phyloP scores from a whole-genome alignment of 768 basidiomycete species.

The Pisolithus orientalis region DNA sequence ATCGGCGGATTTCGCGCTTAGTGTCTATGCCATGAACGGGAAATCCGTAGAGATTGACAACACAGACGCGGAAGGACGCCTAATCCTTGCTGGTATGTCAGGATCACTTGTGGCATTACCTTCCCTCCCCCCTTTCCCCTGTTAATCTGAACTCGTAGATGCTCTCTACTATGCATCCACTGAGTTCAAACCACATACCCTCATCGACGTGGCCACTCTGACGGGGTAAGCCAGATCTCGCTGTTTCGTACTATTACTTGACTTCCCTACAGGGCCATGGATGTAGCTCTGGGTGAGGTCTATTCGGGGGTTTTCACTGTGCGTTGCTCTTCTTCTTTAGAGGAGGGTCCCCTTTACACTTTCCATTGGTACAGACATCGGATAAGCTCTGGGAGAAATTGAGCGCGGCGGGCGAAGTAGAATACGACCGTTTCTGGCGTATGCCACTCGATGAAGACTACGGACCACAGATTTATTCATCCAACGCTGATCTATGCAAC shows the following conservation, averaged over 20 bases:
- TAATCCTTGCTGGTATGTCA: constrained; percentile 60
- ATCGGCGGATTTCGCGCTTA: constrained; percentile 19
- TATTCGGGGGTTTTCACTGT: constrained; percentile 79
- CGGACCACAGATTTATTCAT: constrained; percentile 66
- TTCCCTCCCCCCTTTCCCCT: background rate
- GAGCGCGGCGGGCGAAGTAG: constrained; percentile 59
- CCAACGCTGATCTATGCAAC: constrained; percentile 81
- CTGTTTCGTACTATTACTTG: background rate
- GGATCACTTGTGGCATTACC: background rate
- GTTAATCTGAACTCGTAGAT: constrained; percentile 36
- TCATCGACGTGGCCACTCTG: constrained; percentile 85
- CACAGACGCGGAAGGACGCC: constrained; percentile 79
- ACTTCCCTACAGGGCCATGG: constrained; percentile 50
- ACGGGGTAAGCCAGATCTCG: constrained; percentile 48
- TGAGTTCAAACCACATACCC: constrained; percentile 70
- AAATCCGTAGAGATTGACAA: constrained; percentile 85
- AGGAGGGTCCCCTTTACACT: background rate
- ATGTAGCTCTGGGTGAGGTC: constrained; percentile 66
- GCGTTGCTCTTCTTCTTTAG: constrained; percentile 12
- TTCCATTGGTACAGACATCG: constrained; percentile 43
- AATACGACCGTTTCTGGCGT: constrained; percentile 85
- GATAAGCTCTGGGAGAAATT: constrained; percentile 71
- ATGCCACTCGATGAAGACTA: constrained; percentile 85
- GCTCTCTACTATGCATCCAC: constrained; percentile 80
- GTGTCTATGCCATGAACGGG: constrained; percentile 82